Base-by-base conservation (phyloP, 1,284 basidiomycete genomes). In the Prillingera fragicola region DNA sequence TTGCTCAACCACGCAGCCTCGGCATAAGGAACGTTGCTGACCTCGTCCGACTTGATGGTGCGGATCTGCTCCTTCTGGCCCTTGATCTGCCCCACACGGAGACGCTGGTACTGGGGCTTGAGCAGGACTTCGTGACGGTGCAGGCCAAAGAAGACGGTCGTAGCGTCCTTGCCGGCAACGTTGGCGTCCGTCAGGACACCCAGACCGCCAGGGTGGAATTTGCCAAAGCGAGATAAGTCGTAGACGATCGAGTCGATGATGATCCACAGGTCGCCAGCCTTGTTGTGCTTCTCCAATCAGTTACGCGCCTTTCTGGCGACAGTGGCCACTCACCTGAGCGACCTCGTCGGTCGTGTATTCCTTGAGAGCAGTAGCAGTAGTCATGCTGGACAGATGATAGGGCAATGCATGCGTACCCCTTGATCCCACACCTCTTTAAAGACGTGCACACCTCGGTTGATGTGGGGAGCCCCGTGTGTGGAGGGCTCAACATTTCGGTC, bases 201-300 rank as follows among this genome's bases (percentile, higher is more conserved):
- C 0, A 78, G 62, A 8, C 89, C 89, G 34, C 89, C 88, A 0
- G 89, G 89, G 64, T 92, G 89, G 54, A 90, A 74, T 40, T 74
- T 75, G 40, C 77, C 78, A 67, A 92, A 94, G 55, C 80, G 82
- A 41, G 82, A 80, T 19, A 90, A 72, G 65, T 88, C 83, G 69
- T 84, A 90, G 13, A 91, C 85, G 57, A 80, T 83, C n/a, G 82
- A 77, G 65, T 91, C 87, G 54, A 92, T 77, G 46, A 88, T 78
- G 55, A 89, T 72, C 87, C 87, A 90, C 50, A 88, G 66, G 66
- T 87, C 80, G 24, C 80, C 84, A 51, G 79, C 76, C 60, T 78
- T 81, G 74, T 84, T 84, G 70, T 88, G 85, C 84, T 87, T 9
- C 12, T 22, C 4, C 4, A 19, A n/a, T 14, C 22, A 27, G 14